phyloP scores from a whole-genome alignment of 805 yeast genomes.

The Lipomyces sp. region DNA sequence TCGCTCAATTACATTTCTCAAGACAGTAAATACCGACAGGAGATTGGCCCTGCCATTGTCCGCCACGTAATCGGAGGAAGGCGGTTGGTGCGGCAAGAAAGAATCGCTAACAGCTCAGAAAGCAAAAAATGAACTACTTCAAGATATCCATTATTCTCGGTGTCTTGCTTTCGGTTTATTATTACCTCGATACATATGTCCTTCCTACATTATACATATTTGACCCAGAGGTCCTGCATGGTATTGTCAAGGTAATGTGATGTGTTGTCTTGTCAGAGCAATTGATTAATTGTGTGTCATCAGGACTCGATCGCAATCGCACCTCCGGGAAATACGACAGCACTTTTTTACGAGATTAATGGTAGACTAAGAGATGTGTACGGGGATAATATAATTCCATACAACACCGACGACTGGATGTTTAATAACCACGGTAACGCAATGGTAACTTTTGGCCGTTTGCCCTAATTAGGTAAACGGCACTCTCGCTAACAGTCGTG shows the following conservation, averaged over 20 bases:
- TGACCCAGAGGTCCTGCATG: conserved; percentile 65
- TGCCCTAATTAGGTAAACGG: neutral
- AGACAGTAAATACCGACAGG: too few relatives aligned
- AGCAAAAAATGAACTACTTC: conserved; percentile 17
- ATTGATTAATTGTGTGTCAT: neutral
- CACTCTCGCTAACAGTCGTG: neutral
- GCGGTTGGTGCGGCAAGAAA: neutral
- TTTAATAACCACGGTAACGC: conserved; percentile 99
- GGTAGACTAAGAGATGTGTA: conserved; percentile 63
- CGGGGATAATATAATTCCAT: conserved; percentile 74
- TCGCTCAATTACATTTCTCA: neutral
- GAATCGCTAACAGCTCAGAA: neutral
- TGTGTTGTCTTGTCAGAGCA: neutral
- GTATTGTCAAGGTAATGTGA: conserved; percentile 52
- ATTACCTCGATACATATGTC: conserved; percentile 56
- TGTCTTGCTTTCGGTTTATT: conserved; percentile 18
- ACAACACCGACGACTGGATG: conserved; percentile 84
- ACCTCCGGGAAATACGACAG: conserved; percentile 55
- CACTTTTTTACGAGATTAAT: conserved; percentile 65
- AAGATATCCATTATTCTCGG: conserved; percentile 22
- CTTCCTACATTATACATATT: conserved; percentile 74
- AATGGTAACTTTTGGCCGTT: conserved; percentile 53
- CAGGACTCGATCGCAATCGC: conserved; percentile 45
- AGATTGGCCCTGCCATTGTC: neutral
- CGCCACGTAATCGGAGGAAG: neutral